A percentile compares a stretch with the other conserved stretches of the same genome.
These are phyloP conservation scores for Ceratocystis eucalypticola DNA, from an alignment of 2,329 filamentous ascomycete genomes.

Conservation along the genomic window DNA sequence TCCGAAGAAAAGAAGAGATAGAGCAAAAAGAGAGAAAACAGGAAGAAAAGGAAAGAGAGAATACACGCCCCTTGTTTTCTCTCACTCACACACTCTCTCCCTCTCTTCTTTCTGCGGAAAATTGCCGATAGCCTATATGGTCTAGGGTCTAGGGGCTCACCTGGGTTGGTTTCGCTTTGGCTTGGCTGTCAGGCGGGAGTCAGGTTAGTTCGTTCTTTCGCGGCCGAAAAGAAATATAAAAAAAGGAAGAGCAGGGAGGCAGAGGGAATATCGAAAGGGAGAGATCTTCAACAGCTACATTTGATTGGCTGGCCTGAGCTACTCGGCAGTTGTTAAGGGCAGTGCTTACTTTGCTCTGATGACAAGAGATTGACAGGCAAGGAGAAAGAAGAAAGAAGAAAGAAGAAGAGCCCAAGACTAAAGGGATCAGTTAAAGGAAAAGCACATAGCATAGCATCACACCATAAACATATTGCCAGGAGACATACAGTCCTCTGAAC, in stretches of 20 bases:
- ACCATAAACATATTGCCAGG: too few relatives aligned
- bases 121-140: slow-evolving; percentile 1
- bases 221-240: not conserved
- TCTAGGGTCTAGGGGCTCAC: not conserved
- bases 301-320: not conserved
- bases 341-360: not conserved
- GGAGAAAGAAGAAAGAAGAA: not conserved
- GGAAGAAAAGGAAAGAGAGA: not conserved
- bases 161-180: not conserved
- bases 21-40: not conserved
- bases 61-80: not conserved
- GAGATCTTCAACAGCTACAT: not conserved
- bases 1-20: not conserved
- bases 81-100: not conserved
- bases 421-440: too few relatives aligned
- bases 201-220: not conserved
- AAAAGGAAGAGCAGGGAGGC: not conserved
- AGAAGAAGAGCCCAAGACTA: not conserved
- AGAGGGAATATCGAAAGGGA: not conserved
- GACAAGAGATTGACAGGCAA: slow-evolving; percentile 1
- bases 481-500: too few relatives aligned
- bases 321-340: not conserved
- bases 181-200: slow-evolving; percentile 4
- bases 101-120: not conserved
- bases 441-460: too few relatives aligned